phyloP scores from a whole-genome alignment of 2,329 filamentous ascomycete species.

The Diaporthe destruens region DNA sequence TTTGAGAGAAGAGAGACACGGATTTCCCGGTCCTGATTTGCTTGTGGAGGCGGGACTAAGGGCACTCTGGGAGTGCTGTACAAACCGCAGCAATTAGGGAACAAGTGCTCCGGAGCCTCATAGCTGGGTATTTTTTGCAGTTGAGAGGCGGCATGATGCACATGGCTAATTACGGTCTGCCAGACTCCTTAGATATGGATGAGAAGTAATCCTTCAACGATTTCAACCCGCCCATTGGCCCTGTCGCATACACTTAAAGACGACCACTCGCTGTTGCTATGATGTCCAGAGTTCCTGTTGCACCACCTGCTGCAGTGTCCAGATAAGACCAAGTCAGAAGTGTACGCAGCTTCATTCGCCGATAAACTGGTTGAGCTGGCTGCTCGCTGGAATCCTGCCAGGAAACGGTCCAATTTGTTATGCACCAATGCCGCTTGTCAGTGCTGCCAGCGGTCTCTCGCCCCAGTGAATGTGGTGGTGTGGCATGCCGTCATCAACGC shows the following conservation, averaged over 20 bases:
- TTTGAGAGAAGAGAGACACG: rapidly evolving
- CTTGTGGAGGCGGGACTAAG: not conserved
- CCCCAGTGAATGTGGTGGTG: not conserved
- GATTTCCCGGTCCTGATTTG: no score
- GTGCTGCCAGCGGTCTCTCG: not conserved
- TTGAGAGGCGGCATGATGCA: not conserved
- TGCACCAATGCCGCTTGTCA: constrained; percentile 12
- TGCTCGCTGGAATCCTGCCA: constrained; percentile 11
- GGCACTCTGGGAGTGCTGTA: not conserved
- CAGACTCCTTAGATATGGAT: not conserved
- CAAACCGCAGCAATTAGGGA: not conserved
- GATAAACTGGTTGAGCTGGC: not conserved
- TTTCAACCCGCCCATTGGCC: not conserved
- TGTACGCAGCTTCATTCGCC: constrained; percentile 10
- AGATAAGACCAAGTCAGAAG: not conserved
- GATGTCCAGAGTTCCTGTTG: not conserved
- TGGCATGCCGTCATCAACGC: constrained; percentile 21
- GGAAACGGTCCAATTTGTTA: not conserved
- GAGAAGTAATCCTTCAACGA: not conserved
- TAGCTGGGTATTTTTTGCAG: not conserved
- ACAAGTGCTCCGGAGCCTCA: not conserved
- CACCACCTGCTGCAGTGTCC: constrained; percentile 5
- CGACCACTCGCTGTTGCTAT: not conserved
- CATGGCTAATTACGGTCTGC: not conserved
- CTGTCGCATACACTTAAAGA: not conserved